Evolutionary conservation across 2,329 filamentous ascomycete genomes (phyloP).

Genomic region (Mycosphaerella arachidis): DNA sequence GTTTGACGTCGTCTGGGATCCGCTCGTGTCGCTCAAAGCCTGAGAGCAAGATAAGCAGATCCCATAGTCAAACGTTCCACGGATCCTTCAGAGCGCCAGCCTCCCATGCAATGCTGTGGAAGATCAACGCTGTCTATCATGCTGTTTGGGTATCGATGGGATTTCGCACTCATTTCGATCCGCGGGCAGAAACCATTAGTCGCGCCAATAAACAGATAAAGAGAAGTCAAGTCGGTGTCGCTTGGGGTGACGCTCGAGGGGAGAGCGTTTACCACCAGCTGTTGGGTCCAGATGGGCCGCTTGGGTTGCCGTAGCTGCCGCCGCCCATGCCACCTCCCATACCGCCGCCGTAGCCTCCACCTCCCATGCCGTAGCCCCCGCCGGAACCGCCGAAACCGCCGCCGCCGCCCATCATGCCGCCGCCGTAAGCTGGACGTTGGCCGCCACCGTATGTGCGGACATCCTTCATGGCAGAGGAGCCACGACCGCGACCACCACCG

Average conservation of each 20-base stretch:
- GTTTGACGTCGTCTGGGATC: conserved; percentile 12
- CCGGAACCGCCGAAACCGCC: conserved; percentile 52
- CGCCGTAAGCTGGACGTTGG: conserved; percentile 57
- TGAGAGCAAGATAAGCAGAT: conserved; percentile 18
- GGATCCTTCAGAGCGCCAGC: conserved; percentile 21
- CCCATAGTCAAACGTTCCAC: conserved; percentile 17
- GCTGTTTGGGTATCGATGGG: conserved; percentile 24
- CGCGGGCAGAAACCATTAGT: conserved; percentile 16
- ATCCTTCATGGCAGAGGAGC: conserved; percentile 71
- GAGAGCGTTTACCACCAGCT: conserved; percentile 24
- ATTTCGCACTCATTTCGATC: conserved; percentile 23
- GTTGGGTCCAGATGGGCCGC: conserved; percentile 21
- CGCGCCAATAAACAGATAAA: conserved; percentile 15
- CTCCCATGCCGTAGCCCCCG: conserved; percentile 42
- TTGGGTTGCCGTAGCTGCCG: conserved; percentile 23
- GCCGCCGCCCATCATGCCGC: conserved; percentile 49
- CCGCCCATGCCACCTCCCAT: conserved; percentile 7
- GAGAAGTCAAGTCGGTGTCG: conserved; percentile 3
- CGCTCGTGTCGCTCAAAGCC: conserved; percentile 22
- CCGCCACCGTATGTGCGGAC: conserved; percentile 60
- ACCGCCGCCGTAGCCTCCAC: conserved; percentile 5
- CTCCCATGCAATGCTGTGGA: conserved; percentile 24
- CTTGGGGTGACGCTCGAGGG: conserved; percentile 5
- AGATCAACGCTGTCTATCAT: conserved; percentile 27
- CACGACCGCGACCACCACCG: conserved; percentile 69